phyloP scores from a whole-genome alignment of 2,329 filamentous ascomycete genomes.

The Knufia fluminis region DNA sequence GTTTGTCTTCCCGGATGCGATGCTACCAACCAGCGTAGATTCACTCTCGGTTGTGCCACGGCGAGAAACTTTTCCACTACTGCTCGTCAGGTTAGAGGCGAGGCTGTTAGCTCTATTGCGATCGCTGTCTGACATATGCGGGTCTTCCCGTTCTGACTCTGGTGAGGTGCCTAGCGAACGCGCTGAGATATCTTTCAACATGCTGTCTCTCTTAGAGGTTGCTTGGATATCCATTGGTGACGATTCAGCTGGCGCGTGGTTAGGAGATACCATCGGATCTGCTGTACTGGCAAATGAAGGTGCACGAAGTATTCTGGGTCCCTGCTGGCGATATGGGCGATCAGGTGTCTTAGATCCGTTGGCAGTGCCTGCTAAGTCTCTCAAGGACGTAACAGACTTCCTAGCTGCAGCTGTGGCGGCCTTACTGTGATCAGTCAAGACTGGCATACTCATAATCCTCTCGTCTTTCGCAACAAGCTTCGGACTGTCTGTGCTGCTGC shows the following conservation, averaged over 20 bases:
- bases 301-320: constrained; percentile 50
- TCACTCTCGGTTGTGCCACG: constrained; percentile 18
- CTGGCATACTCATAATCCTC: constrained; percentile 29
- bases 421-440: constrained; percentile 28
- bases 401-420: constrained; percentile 31
- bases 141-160: constrained; percentile 30
- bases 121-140: constrained; percentile 29
- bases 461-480: constrained; percentile 22
- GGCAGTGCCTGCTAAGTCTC: constrained; percentile 23
- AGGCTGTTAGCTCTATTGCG: constrained; percentile 35
- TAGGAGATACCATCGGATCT: constrained; percentile 57
- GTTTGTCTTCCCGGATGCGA: constrained; percentile 10
- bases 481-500: constrained; percentile 15
- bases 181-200: constrained; percentile 56
- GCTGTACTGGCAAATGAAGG: constrained; percentile 55
- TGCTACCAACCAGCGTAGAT: constrained; percentile 1
- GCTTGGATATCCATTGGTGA: constrained; percentile 47
- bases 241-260: constrained; percentile 57
- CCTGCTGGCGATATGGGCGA: constrained; percentile 31
- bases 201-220: constrained; percentile 53
- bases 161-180: constrained; percentile 44
- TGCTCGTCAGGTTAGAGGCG: constrained; percentile 42
- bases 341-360: constrained; percentile 12
- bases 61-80: constrained; percentile 24
- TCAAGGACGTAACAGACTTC: constrained; percentile 18